Evolutionary conservation across 2,329 filamentous ascomycete genomes (phyloP).

Genomic region (Trichoderma gracile): DNA sequence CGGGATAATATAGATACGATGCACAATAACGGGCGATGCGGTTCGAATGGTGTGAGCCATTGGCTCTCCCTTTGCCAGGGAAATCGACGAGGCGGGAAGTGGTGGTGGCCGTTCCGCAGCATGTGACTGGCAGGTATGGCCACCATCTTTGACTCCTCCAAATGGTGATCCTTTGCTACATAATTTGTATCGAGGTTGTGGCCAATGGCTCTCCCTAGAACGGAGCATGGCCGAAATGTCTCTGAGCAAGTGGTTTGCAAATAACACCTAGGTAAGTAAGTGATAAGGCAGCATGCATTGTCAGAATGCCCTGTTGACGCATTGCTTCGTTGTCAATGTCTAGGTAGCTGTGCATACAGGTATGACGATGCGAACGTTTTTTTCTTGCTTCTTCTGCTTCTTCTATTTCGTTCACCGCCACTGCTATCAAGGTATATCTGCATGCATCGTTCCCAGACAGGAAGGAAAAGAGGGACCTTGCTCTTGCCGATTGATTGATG

Average conservation of each 20-base stretch:
- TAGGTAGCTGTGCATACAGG: slow-evolving; percentile 1
- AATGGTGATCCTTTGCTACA: too few species aligned
- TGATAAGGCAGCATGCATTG: neutral
- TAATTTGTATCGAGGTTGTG: too few species aligned
- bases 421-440: neutral
- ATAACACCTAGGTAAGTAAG: too few species aligned
- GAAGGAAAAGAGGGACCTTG: neutral
- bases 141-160: neutral
- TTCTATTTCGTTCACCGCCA: slow-evolving; percentile 18
- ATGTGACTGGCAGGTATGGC: slow-evolving; percentile 10
- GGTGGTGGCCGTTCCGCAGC: slow-evolving; percentile 11
- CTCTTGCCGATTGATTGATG: neutral
- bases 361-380: slow-evolving; percentile 10
- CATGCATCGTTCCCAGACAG: neutral
- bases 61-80: slow-evolving; percentile 21
- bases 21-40: neutral
- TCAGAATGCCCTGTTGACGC: neutral
- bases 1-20: slow-evolving; percentile 14
- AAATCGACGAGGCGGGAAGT: neutral
- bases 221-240: slow-evolving; percentile 7
- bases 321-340: slow-evolving; percentile 17
- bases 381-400: neutral
- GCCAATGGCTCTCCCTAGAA: neutral
- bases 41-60: slow-evolving; percentile 1
- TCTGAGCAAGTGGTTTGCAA: neutral